Percentiles rank a stretch among this genome's conserved stretches.
Evolutionary conservation across 164 flowering plant species (phyloP).

Genomic region (Chloranthus sessilifolius): DNA sequence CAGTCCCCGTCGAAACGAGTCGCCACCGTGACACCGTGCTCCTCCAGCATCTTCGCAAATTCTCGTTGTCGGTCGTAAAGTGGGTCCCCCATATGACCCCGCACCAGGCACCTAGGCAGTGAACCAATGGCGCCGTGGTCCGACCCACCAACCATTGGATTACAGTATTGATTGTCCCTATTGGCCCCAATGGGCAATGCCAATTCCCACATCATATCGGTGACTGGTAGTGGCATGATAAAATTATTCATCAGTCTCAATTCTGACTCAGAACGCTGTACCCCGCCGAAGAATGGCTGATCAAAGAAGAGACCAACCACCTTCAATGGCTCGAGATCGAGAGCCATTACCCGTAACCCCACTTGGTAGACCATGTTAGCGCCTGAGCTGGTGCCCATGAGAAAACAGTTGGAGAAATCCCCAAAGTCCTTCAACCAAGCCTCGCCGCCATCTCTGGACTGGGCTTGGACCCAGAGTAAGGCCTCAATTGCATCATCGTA

Average conservation of each 20-base stretch:
- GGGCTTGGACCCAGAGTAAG: slow-evolving; percentile 2
- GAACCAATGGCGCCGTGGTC: not conserved
- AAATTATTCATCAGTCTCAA: not conserved
- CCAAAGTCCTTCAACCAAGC: not conserved
- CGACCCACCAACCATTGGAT: slow-evolving; percentile 23
- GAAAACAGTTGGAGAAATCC: not conserved
- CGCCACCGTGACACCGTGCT: slow-evolving; percentile 37
- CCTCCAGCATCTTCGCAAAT: slow-evolving; percentile 29
- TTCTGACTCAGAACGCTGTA: slow-evolving; percentile 34
- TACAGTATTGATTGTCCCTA: slow-evolving; percentile 49
- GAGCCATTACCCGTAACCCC: not conserved
- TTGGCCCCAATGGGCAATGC: slow-evolving; percentile 47
- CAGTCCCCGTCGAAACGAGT: slow-evolving; percentile 31
- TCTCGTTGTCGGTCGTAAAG: slow-evolving; percentile 39
- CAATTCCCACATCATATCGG: slow-evolving; percentile 46
- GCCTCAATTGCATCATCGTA: slow-evolving; percentile 3
- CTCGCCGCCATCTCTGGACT: not conserved
- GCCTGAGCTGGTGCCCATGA: not conserved
- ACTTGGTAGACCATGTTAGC: not conserved
- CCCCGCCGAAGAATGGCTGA: slow-evolving; percentile 12
- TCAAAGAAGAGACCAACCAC: not conserved
- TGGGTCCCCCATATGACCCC: slow-evolving; percentile 42
- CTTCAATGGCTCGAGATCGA: not conserved
- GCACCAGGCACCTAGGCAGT: not conserved
- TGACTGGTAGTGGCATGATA: slow-evolving; percentile 24